Base-by-base conservation (phyloP, 2,329 filamentous ascomycete species). In the Periglandula ipomoeae region DNA sequence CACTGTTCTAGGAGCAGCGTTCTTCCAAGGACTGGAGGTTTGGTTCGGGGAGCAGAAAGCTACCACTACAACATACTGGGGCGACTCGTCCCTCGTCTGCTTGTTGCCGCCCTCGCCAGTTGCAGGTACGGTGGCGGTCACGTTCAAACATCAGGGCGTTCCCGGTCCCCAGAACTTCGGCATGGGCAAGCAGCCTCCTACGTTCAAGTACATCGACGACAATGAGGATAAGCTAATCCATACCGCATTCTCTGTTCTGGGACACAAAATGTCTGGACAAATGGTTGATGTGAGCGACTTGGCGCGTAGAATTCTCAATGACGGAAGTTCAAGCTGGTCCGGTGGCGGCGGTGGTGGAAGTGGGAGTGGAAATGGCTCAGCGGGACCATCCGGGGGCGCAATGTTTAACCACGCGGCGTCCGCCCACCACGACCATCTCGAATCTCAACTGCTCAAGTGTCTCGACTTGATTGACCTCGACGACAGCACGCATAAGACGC, bases 401-500 rank as follows among this genome's bases (percentile, higher is more conserved):
- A 68, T 67, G 50, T 70, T 66, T 52, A 72, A 65, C 47, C 71
- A 68, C 46, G 66, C 67, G 46, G 44, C 40, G 5, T 44, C 27
- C 3, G 66, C 65, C 8, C 63, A 65, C 35, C 63, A 64, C 37
- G 64, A 68, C 24, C 77, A 83, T 58, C 71, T 86, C 19, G 86
- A 90, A 61, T 73, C 74, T 11, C 78, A 82, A 53, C 76, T 93
- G 53, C 70, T 93, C 55, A 83, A 79, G 56, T 81, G 85, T 50
- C 71, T 93, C n/a, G 85, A 91, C 56, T 73, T 88, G 40, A 84
- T 90, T 58, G 87, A 91, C 61, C 71, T 89, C 23, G 84, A 89
- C 60, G 84, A 89, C 56, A 88, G 79, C 59, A 76, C 82, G 4
- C 75, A 84, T 53, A 74, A 76, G 56, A 78, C 85, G 13, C 78